Conservation (phyloP, 1,284 basidiomycete species). For the Anthracocystis setariae region DNA sequence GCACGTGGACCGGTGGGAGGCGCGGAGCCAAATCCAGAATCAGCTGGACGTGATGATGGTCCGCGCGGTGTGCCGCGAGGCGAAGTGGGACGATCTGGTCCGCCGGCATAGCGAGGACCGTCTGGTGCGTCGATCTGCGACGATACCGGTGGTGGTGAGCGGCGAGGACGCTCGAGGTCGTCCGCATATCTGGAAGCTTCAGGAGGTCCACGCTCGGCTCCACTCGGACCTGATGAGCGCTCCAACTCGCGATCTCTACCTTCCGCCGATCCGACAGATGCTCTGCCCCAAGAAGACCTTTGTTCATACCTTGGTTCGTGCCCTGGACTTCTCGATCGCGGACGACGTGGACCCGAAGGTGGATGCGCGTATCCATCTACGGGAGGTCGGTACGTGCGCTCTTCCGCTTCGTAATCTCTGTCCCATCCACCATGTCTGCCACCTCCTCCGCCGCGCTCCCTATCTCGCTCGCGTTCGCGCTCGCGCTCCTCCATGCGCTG, state of each 20-base stretch:
- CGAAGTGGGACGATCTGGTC: conserved; percentile 8
- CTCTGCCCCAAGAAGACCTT: conserved; percentile 14
- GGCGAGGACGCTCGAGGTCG: conserved; percentile 5
- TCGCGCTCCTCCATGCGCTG: conserved; percentile 37
- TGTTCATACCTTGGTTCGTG: conserved; percentile 16
- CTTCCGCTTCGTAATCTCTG: conserved; percentile 6
- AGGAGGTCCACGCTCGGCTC: conserved; percentile 5
- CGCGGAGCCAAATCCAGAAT: conserved; percentile 24
- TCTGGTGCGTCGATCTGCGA: conserved; percentile 13
- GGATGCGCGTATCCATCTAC: conserved; percentile 15
- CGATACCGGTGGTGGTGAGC: conserved; percentile 11
- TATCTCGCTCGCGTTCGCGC: conserved; percentile 20
- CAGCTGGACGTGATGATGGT: conserved; percentile 10
- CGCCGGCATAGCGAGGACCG: conserved; percentile 4
- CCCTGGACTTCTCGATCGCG: conserved; percentile 29
- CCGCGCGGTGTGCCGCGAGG: conserved; percentile 17
- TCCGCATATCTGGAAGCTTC: conserved; percentile 10
- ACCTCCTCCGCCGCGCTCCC: conserved; percentile 2
- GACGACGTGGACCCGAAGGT: conserved; percentile 9
- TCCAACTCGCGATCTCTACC: conserved; percentile 22
- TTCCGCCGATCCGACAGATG: conserved; percentile 20
- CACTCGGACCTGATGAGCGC: conserved; percentile 1
- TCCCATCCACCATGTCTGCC: conserved; percentile 11
- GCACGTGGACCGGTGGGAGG: conserved; percentile 38
- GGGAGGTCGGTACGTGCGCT: conserved; percentile 7